These are phyloP conservation scores for Raphanus hybrid DNA, from an alignment of 441 rosid species.

Conservation along the genomic window DNA sequence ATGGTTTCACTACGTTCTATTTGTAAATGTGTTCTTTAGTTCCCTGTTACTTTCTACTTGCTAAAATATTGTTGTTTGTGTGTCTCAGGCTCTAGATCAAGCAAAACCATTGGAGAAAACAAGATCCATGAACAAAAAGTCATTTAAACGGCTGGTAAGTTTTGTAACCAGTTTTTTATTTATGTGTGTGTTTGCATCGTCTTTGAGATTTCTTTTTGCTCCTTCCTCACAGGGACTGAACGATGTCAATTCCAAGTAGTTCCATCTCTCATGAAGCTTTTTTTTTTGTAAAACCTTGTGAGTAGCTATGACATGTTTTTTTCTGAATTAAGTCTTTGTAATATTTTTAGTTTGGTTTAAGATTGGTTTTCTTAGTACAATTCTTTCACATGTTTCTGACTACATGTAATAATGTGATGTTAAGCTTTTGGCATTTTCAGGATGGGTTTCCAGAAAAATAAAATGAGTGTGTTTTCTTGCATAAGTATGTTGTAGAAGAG, in stretches of 20 bases:
- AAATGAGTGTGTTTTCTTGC: no score
- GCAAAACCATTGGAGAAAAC: constrained; percentile 80
- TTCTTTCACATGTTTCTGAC: constrained; percentile 23
- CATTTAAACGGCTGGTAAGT: constrained; percentile 90
- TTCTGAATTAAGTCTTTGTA: background rate
- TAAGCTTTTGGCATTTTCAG: no score
- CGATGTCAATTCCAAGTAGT: constrained; percentile 56
- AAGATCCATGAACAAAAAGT: constrained; percentile 63
- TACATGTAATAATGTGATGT: constrained; percentile 24
- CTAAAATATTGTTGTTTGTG: constrained; percentile 22
- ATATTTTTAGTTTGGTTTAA: background rate
- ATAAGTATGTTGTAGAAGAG: no score
- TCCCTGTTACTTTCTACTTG: no score
- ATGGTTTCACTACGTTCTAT: no score
- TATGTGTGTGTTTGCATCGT: background rate
- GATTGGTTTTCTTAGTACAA: constrained; percentile 12
- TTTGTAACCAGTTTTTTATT: background rate
- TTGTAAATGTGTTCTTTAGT: no score
- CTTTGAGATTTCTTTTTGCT: constrained; percentile 21
- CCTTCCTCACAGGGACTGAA: constrained; percentile 61
- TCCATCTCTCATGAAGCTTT: constrained; percentile 22
- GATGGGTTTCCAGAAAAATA: no score
- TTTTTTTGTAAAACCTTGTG: constrained; percentile 35
- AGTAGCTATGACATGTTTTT: constrained; percentile 23
- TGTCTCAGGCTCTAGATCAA: constrained; percentile 73